Conservation (phyloP, 2,329 filamentous ascomycete genomes). For the Lizonia empirigonia region DNA sequence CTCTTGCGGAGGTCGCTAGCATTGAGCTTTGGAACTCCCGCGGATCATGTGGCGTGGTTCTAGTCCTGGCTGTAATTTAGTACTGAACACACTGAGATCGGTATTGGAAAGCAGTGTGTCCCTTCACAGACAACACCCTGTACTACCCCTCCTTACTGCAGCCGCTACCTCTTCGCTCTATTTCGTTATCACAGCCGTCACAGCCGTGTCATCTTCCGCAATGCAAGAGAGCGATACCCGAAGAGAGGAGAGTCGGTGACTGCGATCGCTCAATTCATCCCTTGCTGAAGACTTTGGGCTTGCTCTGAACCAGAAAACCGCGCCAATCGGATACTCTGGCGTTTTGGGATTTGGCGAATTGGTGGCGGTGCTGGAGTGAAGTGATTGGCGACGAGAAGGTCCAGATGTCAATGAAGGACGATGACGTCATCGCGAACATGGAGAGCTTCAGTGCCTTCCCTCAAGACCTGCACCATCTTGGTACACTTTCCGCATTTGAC, state of each 20-base stretch:
- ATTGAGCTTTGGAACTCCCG: too few species aligned
- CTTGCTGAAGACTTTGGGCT: background rate
- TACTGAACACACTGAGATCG: background rate
- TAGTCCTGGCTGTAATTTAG: background rate
- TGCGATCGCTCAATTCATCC: background rate
- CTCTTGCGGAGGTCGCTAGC: background rate
- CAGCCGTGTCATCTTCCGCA: background rate
- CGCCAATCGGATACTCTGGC: background rate
- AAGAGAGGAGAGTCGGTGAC: background rate
- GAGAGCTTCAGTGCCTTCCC: too few species aligned
- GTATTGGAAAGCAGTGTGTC: background rate
- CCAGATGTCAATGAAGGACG: background rate
- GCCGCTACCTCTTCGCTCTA: too few species aligned
- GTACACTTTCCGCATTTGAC: too few species aligned
- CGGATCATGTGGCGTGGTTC: background rate
- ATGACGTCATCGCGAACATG: background rate
- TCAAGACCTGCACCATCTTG: too few species aligned
- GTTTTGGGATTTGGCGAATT: background rate
- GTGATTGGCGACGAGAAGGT: background rate
- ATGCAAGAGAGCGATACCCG: background rate
- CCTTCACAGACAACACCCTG: too few species aligned
- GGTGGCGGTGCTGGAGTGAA: background rate
- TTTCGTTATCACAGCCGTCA: background rate
- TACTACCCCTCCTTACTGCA: too few species aligned
- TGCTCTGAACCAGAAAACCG: background rate